These are phyloP conservation scores for Ophiostoma perfectum DNA, from an alignment of 2,329 filamentous ascomycete species.

Conservation along the genomic window DNA sequence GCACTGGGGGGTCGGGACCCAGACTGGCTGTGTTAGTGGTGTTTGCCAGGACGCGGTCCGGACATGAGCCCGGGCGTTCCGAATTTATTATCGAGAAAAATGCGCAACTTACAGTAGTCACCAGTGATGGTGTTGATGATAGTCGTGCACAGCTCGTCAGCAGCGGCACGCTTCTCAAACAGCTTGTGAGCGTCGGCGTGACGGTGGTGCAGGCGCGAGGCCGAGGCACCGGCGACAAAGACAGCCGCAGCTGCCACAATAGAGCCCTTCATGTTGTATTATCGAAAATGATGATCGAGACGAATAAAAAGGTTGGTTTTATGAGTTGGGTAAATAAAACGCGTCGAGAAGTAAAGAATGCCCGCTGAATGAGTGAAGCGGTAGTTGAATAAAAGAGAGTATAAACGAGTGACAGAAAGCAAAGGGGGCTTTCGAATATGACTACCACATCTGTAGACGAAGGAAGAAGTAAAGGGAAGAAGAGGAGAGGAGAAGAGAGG, in stretches of 20 bases:
- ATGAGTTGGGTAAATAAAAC: conserved; percentile 2
- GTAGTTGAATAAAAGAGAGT: conserved; percentile 42
- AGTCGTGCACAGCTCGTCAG: conserved; percentile 58
- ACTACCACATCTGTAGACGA: conserved; percentile 45
- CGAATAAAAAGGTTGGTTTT: not conserved
- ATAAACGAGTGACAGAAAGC: conserved; percentile 49
- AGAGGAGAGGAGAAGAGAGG: conserved; percentile 35
- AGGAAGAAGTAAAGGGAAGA: conserved; percentile 27
- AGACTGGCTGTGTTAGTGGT: conserved; percentile 5
- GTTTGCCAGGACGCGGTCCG: too few species aligned
- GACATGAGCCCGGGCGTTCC: too few species aligned
- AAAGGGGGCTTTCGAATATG: conserved; percentile 41
- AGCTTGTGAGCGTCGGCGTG: conserved; percentile 44
- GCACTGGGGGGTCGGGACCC: conserved; percentile 16
- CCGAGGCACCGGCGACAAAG: conserved; percentile 52
- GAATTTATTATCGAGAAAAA: too few species aligned
- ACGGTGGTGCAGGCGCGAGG: conserved; percentile 51
- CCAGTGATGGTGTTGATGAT: conserved; percentile 67
- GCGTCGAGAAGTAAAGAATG: conserved; percentile 38
- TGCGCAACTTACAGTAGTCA: conserved; percentile 41
- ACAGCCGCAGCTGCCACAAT: conserved; percentile 61
- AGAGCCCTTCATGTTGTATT: conserved; percentile 66
- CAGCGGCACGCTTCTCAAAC: conserved; percentile 46
- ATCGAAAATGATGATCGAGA: conserved; percentile 24
- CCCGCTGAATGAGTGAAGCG: conserved; percentile 89